These are phyloP conservation scores for Afroboletus lepidellus DNA, from an alignment of 1,284 basidiomycete genomes.

Conservation along the genomic window DNA sequence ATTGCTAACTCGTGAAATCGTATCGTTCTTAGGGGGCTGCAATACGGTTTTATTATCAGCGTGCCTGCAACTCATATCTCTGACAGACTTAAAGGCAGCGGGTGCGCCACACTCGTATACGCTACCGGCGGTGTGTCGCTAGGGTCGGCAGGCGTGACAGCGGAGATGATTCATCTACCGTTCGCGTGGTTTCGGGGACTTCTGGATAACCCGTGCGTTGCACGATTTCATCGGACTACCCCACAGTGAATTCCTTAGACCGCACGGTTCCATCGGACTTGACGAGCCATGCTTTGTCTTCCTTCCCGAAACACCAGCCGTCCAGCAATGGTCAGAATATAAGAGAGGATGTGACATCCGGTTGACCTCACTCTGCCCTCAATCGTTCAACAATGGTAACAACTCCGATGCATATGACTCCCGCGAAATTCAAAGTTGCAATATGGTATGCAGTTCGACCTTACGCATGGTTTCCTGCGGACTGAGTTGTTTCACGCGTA, in stretches of 20 bases:
- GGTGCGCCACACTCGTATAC: background rate
- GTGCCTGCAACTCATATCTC: background rate
- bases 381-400: background rate
- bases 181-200: background rate
- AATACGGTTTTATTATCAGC: background rate
- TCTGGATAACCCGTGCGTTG: background rate
- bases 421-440: conserved; percentile 29
- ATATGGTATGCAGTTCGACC: conserved; percentile 26
- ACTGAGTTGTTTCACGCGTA: background rate
- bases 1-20: background rate
- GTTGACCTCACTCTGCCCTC: background rate
- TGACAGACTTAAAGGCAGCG: background rate
- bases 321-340: conserved; percentile 1
- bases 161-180: conserved; percentile 1
- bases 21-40: background rate
- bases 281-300: background rate
- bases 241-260: background rate
- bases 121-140: background rate
- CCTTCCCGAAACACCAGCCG: conserved; percentile 5
- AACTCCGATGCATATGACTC: conserved; percentile 11
- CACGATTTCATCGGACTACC: conserved; percentile 25
- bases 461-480: background rate
- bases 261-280: conserved; percentile 31
- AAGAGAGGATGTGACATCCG: background rate
- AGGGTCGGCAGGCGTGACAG: conserved; percentile 1